phyloP scores from a whole-genome alignment of 176 grass and related monocot genomes.

The Eleusine coracana region DNA sequence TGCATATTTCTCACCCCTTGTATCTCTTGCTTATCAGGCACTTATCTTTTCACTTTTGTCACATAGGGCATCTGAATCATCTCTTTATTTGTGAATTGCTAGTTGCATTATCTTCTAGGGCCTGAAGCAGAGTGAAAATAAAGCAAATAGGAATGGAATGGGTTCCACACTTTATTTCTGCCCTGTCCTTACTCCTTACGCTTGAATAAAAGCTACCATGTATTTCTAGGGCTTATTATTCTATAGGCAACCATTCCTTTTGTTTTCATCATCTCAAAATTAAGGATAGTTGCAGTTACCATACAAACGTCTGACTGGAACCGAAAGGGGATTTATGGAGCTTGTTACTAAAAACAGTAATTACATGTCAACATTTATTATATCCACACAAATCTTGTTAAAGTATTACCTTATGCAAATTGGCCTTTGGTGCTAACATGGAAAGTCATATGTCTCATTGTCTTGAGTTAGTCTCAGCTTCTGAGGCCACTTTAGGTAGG shows the following conservation, averaged over 20 bases:
- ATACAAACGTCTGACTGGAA: background rate
- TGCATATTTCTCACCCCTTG: background rate
- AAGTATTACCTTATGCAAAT: background rate
- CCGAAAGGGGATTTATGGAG: background rate
- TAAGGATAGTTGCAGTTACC: background rate
- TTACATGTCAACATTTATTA: background rate
- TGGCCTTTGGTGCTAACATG: background rate
- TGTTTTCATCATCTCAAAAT: background rate
- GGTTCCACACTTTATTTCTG: background rate
- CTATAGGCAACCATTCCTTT: background rate
- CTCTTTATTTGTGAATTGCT: conserved; percentile 5
- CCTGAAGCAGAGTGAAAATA: background rate
- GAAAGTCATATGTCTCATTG: background rate
- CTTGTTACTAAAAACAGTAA: background rate
- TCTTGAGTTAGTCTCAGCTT: background rate
- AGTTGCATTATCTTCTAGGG: background rate
- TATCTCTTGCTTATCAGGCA: background rate
- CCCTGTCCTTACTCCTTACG: background rate
- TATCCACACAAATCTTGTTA: background rate
- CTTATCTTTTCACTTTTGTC: conserved; percentile 11
- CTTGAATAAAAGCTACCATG: background rate
- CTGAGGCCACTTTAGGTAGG: background rate
- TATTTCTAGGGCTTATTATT: background rate
- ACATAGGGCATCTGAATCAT: background rate
- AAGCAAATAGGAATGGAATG: background rate